Evolutionary conservation across 2,329 filamentous ascomycete genomes (phyloP).

Genomic region (Trichophyton rubrum): DNA sequence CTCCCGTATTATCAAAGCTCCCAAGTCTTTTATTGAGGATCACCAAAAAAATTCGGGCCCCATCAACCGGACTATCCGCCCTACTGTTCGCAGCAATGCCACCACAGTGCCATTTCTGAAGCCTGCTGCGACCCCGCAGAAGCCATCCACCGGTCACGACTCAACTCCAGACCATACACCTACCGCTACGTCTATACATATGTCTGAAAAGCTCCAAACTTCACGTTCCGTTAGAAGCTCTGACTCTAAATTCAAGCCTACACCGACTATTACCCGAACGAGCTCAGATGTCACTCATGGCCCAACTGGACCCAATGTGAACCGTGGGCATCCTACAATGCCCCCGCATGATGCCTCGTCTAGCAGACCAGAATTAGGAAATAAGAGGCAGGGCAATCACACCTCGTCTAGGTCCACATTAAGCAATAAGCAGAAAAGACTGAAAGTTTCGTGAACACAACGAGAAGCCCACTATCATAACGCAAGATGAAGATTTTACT

Average conservation of each 20-base stretch:
- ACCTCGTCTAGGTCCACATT: background rate
- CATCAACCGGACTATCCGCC: background rate
- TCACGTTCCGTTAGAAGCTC: background rate
- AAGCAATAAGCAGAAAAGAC: background rate
- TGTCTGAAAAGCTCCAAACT: background rate
- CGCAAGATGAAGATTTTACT: background rate
- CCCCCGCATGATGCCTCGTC: background rate
- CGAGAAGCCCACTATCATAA: background rate
- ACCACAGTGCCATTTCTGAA: background rate
- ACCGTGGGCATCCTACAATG: background rate
- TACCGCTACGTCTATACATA: background rate
- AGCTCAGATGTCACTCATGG: background rate
- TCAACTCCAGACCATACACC: background rate
- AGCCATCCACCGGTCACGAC: no score
- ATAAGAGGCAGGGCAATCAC: background rate
- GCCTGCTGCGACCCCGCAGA: background rate
- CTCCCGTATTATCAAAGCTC: conserved; percentile 28
- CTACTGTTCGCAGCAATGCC: background rate
- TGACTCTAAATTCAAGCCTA: background rate
- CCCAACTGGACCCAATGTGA: background rate
- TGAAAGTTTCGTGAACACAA: background rate
- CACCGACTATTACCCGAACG: background rate
- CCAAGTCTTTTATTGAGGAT: conserved; percentile 31
- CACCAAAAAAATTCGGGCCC: conserved; percentile 21
- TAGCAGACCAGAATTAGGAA: background rate